Evolutionary conservation across 2,329 filamentous ascomycete genomes (phyloP).

Genomic region (Chaetomium strumarium): DNA sequence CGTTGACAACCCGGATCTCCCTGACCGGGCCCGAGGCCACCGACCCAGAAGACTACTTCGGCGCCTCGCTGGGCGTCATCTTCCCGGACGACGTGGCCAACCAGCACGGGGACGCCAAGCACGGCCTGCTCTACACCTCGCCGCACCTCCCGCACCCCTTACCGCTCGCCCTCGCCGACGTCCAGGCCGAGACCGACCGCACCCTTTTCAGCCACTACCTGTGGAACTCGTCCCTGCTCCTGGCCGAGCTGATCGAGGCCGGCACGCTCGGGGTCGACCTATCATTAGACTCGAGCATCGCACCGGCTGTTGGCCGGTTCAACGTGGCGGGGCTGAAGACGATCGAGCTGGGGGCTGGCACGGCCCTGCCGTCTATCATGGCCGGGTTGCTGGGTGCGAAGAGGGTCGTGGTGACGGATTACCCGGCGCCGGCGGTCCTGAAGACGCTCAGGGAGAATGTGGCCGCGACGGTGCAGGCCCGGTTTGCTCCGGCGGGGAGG

Average conservation of each 20-base stretch:
- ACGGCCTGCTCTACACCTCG: slow-evolving; percentile 54
- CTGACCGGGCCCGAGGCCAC: slow-evolving; percentile 31
- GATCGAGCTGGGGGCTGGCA: slow-evolving; percentile 64
- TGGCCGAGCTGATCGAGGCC: slow-evolving; percentile 51
- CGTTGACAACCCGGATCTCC: slow-evolving; percentile 42
- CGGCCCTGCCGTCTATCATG: slow-evolving; percentile 48
- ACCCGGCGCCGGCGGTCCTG: slow-evolving; percentile 57
- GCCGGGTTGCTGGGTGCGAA: slow-evolving; percentile 41
- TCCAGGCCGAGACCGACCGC: slow-evolving; percentile 46
- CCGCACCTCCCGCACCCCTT: slow-evolving; percentile 43
- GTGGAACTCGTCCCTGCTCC: slow-evolving; percentile 60
- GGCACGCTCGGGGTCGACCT: slow-evolving; percentile 33
- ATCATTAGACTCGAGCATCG: slow-evolving; percentile 2
- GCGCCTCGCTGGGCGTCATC: slow-evolving; percentile 53
- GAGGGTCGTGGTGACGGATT: slow-evolving; percentile 59
- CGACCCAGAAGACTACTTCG: slow-evolving; percentile 55
- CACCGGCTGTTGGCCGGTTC: slow-evolving; percentile 30
- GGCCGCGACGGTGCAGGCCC: slow-evolving; percentile 40
- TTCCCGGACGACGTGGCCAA: slow-evolving; percentile 63
- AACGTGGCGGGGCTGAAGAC: slow-evolving; percentile 46
- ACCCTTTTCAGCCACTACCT: slow-evolving; percentile 65
- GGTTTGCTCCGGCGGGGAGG: slow-evolving; percentile 30
- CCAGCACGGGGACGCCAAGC: slow-evolving; percentile 58
- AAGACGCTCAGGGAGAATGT: slow-evolving; percentile 54
- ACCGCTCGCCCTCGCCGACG: slow-evolving; percentile 43